Base-by-base conservation (phyloP, 331 rosid species). In the Rosa hybrid region DNA sequence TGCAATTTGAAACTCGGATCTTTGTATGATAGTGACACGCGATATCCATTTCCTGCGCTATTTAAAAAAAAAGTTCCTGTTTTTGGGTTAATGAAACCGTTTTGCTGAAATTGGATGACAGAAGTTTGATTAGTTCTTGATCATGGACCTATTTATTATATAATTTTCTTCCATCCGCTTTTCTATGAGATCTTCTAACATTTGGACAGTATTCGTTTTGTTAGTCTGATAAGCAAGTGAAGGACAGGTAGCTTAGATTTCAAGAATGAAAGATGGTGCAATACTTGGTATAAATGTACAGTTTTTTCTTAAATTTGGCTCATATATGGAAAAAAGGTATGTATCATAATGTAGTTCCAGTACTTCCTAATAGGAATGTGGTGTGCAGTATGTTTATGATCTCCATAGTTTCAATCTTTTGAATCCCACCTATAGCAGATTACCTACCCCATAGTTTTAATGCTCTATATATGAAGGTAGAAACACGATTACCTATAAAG, bases 121-220 rank as follows among this genome's bases (percentile, higher is more conserved):
- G 42, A n/a, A 78, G 67, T 78, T 78, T 49, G 21, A 38, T 78
- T 68, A 13, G 44, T 51, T 68, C 53, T 78, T 2, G n/a, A 68
- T 51, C 12, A 10, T 68, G 39, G 17, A 59, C 56, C 56, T 60
- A 25, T 25, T 25, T 42, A 42, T 44, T 48, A 6, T 20, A 75
- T 60, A 42, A 7, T 41, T 21, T 21, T 42, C 54, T 57, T 75
- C 44, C 21, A 13, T 59, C 1, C 18, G 0, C 6, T 72, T 71
- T 25, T n/a, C 54, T 38, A 6, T 59, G 64, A 57, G 2, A 50
- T 5, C 75, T 44, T 50, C 3, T 34, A 25, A 20, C 41, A 76
- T 76, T 76, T 44, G 57, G 59, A 17, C 17, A 20, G 49, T 10
- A 62, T 68, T 10, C 2, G 20, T 20, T 59, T 59, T 21, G 30